Evolutionary conservation across 2,329 filamentous ascomycete genomes (phyloP).

Genomic region (Aspergillus glaucus): DNA sequence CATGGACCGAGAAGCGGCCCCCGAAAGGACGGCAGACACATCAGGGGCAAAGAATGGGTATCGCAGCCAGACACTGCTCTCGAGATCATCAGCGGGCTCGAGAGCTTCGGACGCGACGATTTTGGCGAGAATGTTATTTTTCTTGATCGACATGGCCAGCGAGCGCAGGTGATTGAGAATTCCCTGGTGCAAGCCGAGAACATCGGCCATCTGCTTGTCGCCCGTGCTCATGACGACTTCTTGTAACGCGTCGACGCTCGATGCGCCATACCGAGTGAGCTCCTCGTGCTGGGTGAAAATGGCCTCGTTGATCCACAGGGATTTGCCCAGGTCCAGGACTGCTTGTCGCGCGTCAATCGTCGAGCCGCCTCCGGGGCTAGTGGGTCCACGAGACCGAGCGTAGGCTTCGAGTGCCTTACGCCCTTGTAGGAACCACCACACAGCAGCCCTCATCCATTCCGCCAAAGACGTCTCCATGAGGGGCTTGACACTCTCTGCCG

Average conservation of each 20-base stretch:
- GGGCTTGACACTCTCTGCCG: constrained; percentile 67
- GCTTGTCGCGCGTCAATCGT: constrained; percentile 59
- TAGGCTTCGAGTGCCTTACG: constrained; percentile 67
- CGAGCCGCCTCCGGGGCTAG: constrained; percentile 42
- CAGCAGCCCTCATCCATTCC: constrained; percentile 64
- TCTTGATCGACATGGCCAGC: constrained; percentile 73
- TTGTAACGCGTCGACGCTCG: constrained; percentile 35
- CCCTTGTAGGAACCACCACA: constrained; percentile 89
- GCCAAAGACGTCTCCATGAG: constrained; percentile 56
- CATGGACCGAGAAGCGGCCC: constrained; percentile 41
- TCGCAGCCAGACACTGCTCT: constrained; percentile 69
- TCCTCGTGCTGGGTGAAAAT: constrained; percentile 37
- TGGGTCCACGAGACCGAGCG: constrained; percentile 58
- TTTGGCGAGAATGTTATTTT: constrained; percentile 69
- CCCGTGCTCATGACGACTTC: constrained; percentile 39
- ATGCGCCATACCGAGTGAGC: constrained; percentile 32
- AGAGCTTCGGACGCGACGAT: constrained; percentile 57
- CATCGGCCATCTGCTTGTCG: constrained; percentile 39
- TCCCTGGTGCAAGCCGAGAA: constrained; percentile 47
- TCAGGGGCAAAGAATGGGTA: constrained; percentile 70
- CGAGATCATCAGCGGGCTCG: constrained; percentile 60
- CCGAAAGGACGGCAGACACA: constrained; percentile 63
- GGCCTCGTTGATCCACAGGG: constrained; percentile 65
- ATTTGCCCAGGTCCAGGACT: constrained; percentile 78
- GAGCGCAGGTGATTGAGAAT: constrained; percentile 64